Percentiles rank a stretch among this genome's conserved stretches.
Conservation (phyloP, 2,329 filamentous ascomycete genomes). For the Bipolaris sorokiniana region DNA sequence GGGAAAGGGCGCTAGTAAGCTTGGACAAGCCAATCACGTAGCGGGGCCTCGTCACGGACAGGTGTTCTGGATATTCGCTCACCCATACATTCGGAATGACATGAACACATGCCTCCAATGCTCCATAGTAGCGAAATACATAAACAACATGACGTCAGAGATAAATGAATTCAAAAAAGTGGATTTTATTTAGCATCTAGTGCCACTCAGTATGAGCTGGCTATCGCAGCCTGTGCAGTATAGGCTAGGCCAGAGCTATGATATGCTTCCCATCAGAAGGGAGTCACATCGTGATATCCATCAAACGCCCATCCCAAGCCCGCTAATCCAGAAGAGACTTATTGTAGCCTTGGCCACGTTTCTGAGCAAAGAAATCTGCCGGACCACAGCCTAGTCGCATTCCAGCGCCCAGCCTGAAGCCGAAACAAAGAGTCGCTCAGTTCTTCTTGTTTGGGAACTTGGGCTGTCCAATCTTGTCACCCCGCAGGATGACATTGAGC, state of each 20-base stretch:
- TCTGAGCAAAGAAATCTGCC: neutral
- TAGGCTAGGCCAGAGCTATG: conserved; percentile 7
- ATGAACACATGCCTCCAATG: neutral
- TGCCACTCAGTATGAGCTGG: conserved; percentile 6
- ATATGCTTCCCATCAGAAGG: conserved; percentile 7
- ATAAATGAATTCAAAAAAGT: conserved; percentile 8
- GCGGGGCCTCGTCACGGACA: conserved; percentile 1
- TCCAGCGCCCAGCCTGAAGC: neutral
- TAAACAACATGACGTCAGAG: neutral
- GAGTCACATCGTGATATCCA: conserved; percentile 27
- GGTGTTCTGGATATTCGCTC: neutral
- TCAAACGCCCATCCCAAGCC: conserved; percentile 33
- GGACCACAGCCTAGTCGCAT: neutral
- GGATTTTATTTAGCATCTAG: conserved; percentile 13
- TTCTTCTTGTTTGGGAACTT: conserved; percentile 70
- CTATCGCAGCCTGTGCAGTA: conserved; percentile 2
- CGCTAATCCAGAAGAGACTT: conserved; percentile 34
- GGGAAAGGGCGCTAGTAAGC: conserved; percentile 5
- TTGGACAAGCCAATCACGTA: conserved; percentile 16
- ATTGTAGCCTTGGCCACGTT: conserved; percentile 5
- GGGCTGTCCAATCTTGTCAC: conserved; percentile 82
- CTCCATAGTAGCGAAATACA: neutral
- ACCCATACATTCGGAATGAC: neutral
- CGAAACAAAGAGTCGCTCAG: conserved; percentile 49
- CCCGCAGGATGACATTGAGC: conserved; percentile 86